A percentile compares a stretch with the other conserved stretches of the same genome.
phyloP scores from a whole-genome alignment of 163 green algal species.

The Scenedesmus sp. region DNA sequence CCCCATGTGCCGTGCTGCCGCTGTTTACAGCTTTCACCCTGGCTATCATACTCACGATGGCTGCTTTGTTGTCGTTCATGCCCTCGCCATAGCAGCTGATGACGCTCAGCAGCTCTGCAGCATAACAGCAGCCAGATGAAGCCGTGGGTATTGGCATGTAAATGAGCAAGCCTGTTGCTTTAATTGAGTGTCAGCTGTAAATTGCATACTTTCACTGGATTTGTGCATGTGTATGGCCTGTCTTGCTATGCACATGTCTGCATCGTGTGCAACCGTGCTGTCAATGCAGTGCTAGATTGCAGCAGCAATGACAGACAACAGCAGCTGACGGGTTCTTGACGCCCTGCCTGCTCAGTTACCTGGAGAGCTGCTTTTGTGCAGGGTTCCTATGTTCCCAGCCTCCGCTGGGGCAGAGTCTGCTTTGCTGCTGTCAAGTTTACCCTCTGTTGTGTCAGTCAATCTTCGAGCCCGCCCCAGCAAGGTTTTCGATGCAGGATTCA shows the following conservation, averaged over 20 bases:
- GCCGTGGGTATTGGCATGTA: neutral
- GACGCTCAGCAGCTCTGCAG: conserved; percentile 38
- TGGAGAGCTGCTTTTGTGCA: neutral
- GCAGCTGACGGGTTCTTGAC: neutral
- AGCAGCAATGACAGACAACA: neutral
- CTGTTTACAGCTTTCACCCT: neutral
- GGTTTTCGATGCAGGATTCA: neutral
- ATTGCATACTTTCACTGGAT: neutral
- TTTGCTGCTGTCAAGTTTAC: neutral
- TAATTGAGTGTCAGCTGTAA: neutral
- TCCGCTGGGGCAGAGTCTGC: neutral
- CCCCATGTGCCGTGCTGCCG: neutral
- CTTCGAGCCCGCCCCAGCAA: conserved; percentile 20
- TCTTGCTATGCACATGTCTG: neutral
- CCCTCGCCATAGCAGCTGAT: conserved; percentile 49
- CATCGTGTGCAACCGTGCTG: neutral
- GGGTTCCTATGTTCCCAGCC: neutral
- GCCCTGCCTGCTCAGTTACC: neutral
- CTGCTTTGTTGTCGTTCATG: conserved; percentile 31
- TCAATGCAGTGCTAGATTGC: neutral
- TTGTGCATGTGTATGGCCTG: neutral
- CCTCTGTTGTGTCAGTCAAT: conserved; percentile 26
- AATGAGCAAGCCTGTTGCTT: neutral
- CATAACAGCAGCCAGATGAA: neutral
- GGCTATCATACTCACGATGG: neutral